phyloP scores from a whole-genome alignment of 352 stramenopile genomes.

The Phytopythium ostracodes region DNA sequence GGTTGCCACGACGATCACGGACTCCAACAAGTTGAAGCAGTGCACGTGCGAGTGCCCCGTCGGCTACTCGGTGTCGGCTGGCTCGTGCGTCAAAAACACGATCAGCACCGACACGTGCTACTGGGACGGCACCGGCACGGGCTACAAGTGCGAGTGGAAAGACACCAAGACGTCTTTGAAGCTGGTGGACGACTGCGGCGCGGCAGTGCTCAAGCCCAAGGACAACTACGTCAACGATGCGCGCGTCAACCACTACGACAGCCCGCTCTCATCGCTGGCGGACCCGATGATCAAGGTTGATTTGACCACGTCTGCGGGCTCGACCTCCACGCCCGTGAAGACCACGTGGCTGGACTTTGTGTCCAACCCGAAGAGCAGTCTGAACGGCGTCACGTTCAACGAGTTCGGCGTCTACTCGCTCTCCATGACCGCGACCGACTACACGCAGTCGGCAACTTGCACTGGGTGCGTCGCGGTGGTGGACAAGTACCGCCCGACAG shows the following conservation, averaged over 20 bases:
- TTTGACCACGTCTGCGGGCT: background rate
- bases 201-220: background rate
- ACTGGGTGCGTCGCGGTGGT: slow-evolving; percentile 19
- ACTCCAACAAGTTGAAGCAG: too few relatives aligned
- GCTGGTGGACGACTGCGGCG: background rate
- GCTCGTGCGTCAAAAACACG: background rate
- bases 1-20: too few relatives aligned
- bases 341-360: slow-evolving; percentile 8
- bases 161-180: background rate
- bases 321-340: background rate
- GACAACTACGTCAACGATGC: slow-evolving; percentile 20
- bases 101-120: background rate
- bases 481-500: slow-evolving; percentile 13
- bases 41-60: too few relatives aligned
- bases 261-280: background rate
- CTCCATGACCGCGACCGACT: slow-evolving; percentile 19
- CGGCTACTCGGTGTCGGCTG: too few relatives aligned
- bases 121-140: background rate
- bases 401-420: slow-evolving; percentile 19
- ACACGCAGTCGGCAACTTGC: slow-evolving; percentile 11
- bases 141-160: slow-evolving; percentile 1
- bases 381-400: slow-evolving; percentile 15
- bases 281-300: slow-evolving; percentile 9
- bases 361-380: slow-evolving; percentile 2
- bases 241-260: slow-evolving; percentile 12